These are phyloP conservation scores for Aspergillus felis DNA, from an alignment of 2,329 filamentous ascomycete species.

Conservation along the genomic window DNA sequence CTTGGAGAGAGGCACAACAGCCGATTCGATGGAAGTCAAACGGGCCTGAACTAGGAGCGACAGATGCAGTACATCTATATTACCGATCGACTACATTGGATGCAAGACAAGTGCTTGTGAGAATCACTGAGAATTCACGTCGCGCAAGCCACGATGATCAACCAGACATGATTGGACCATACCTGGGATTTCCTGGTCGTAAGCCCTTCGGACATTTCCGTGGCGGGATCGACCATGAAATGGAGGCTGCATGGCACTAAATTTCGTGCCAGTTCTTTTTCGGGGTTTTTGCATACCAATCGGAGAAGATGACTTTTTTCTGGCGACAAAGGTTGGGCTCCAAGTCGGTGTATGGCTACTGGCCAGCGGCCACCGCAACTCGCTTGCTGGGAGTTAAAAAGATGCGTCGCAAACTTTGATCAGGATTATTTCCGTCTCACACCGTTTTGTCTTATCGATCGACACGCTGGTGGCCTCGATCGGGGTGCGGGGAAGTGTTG, in stretches of 20 bases:
- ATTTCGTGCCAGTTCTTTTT: neutral
- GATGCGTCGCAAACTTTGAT: neutral
- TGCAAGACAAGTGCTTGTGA: neutral
- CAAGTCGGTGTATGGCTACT: neutral
- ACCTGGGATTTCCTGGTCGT: neutral
- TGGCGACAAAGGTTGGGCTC: neutral
- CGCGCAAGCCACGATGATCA: neutral
- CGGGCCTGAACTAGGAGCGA: neutral
- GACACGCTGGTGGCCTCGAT: constrained; percentile 23
- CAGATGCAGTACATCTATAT: neutral
- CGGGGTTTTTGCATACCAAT: neutral
- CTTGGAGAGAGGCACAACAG: neutral
- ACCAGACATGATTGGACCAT: neutral
- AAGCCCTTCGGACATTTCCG: neutral
- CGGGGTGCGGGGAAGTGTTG: constrained; percentile 17
- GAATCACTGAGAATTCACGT: neutral
- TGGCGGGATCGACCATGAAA: neutral
- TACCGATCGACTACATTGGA: neutral
- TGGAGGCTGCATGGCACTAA: neutral
- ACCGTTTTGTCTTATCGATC: constrained; percentile 14
- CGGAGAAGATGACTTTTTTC: neutral
- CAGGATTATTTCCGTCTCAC: neutral
- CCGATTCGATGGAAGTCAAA: neutral
- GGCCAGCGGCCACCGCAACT: neutral
- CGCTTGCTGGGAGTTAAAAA: neutral